These are phyloP conservation scores for Thermothielavioides terrestris DNA, from an alignment of 495 filamentous ascomycete genomes.

Conservation along the genomic window DNA sequence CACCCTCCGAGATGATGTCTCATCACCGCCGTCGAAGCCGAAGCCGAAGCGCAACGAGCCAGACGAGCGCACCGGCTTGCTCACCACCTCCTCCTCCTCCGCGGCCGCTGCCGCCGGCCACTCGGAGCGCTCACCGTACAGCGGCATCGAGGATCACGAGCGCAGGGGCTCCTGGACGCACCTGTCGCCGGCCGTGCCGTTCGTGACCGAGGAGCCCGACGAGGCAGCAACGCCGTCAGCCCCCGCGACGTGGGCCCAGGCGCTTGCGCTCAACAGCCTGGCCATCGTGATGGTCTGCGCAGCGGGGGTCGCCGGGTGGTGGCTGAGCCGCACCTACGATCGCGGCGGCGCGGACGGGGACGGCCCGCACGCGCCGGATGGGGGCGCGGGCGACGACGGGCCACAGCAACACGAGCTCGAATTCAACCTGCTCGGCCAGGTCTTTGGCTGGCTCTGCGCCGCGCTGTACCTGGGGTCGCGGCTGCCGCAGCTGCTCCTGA, in stretches of 20 bases:
- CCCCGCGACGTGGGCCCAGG: constrained; percentile 43
- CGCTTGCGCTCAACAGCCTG: constrained; percentile 59
- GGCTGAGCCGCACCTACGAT: constrained; percentile 45
- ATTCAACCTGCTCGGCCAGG: constrained; percentile 70
- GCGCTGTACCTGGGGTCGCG: constrained; percentile 80
- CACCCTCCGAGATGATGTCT: constrained; percentile 52
- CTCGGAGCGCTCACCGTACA: background rate
- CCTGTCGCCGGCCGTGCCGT: constrained; percentile 73
- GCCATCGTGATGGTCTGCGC: constrained; percentile 70
- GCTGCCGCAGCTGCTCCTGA: constrained; percentile 81
- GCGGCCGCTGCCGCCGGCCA: background rate
- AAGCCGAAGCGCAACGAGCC: constrained; percentile 8
- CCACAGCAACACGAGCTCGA: constrained; percentile 34
- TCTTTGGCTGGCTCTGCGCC: constrained; percentile 82
- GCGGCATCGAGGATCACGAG: constrained; percentile 26
- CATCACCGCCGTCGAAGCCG: constrained; percentile 8
- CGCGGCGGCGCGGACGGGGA: constrained; percentile 6
- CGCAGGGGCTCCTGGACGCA: constrained; percentile 44
- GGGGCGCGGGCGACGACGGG: constrained; percentile 2
- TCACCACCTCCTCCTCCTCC: too few relatives aligned
- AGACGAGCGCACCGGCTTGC: constrained; percentile 36
- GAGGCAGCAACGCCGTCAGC: constrained; percentile 23
- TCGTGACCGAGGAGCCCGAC: constrained; percentile 37
- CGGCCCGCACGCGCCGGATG: too few relatives aligned
- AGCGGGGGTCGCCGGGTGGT: constrained; percentile 82